These are phyloP conservation scores for Coccinonectria pachysandricola DNA, from an alignment of 2,329 filamentous ascomycete genomes.

Conservation along the genomic window DNA sequence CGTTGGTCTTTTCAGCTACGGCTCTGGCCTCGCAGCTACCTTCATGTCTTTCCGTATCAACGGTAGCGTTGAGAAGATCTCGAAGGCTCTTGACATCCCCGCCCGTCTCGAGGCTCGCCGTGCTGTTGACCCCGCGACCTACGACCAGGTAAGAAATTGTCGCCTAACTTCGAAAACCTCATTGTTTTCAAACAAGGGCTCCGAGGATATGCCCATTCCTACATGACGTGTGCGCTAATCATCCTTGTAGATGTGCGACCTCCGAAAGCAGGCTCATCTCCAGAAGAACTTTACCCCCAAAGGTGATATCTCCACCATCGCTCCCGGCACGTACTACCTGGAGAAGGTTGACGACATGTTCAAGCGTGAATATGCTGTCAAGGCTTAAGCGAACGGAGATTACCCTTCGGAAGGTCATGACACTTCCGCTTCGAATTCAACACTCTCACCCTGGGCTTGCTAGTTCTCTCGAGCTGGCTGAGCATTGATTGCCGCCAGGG, in stretches of 20 bases:
- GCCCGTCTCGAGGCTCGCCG: constrained; percentile 56
- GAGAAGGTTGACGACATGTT: constrained; percentile 77
- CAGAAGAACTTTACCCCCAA: constrained; percentile 67
- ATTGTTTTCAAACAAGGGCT: no score
- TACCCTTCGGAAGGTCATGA: constrained; percentile 3
- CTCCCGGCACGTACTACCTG: constrained; percentile 65
- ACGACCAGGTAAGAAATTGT: constrained; percentile 66
- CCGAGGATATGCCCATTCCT: no score
- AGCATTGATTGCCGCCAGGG: no score
- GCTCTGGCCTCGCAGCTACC: constrained; percentile 61
- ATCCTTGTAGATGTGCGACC: constrained; percentile 56
- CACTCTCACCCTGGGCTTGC: no score
- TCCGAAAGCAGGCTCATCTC: constrained; percentile 74
- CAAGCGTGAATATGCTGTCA: constrained; percentile 67
- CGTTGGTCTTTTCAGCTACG: constrained; percentile 69
- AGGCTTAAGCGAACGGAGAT: constrained; percentile 43
- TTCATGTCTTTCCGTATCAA: constrained; percentile 65
- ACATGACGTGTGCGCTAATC: no score
- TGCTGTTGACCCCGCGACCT: constrained; percentile 58
- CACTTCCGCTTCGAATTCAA: constrained; percentile 11
- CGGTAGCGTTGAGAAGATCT: constrained; percentile 58
- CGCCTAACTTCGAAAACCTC: no score
- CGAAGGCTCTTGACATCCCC: constrained; percentile 59
- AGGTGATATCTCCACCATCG: constrained; percentile 57
- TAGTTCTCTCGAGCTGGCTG: no score